Base-by-base conservation (phyloP, 805 yeast genomes). In the Teunomyces stri region DNA sequence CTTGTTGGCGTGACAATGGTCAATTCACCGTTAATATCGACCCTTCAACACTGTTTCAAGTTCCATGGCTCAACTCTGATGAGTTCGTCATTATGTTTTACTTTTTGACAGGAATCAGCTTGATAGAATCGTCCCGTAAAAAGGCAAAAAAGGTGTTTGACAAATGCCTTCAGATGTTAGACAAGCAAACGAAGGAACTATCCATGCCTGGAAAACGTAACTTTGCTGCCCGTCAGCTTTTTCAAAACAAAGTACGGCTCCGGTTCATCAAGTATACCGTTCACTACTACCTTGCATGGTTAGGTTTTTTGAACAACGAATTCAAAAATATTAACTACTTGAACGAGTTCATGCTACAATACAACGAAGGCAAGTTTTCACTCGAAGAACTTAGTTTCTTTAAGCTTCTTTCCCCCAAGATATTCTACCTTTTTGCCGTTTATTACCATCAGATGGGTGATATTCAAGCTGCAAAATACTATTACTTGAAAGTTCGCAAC, bases 1-100 rank as follows among this genome's bases (percentile, higher is more conserved):
- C 20, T 2, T 42, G 34, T 4, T 61, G 66, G 66, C 43, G 35
- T 10, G 55, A 50, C 10, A 57, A 58, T 39, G 64, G 64, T 1
- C 22, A 22, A 3, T 43, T 54, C 6, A 50, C 37, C 9, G 43
- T 51, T 7, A 37, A 9, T 22, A 42, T 22, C 12, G 33, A 13
- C 16, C 16, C 22, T 27, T 18, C 6, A 48, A 15, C 39, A 42
- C 43, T n/a, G 13, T 71, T 50, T 53, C 66, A 61, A 18, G 52
- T 74, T 1, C 56, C 57, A 15, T 78, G 82, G 80, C 46, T 76
- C 10, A 62, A 68, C 11, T 62, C 73, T 4, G 71, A 68, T 36
- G 80, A 76, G 47, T 74, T 72, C 54, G 65, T 68, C 6, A 62
- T 73, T 16, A 45, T 68, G 37, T 61, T 74, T 18, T 75, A 74